Evolutionary conservation across 2,329 filamentous ascomycete species (phyloP), one percentile per base, ranked within the genome.

Genomic region (Alternaria sp.): DNA sequence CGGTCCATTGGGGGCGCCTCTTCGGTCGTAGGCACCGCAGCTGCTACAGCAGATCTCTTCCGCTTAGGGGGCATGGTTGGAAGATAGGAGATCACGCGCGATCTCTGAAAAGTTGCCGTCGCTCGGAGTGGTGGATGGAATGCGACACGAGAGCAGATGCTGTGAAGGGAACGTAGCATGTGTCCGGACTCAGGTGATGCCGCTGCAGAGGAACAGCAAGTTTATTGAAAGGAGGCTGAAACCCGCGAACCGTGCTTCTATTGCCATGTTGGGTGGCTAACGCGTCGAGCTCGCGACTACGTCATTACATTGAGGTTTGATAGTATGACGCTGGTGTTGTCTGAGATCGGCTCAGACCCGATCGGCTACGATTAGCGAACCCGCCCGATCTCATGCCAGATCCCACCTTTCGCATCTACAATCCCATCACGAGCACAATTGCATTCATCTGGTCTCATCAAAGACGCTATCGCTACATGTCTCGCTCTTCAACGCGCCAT

Each of bases 141-240:
- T 68, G 70, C 67, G 61, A 69, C 47, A 61, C 64, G 63, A 67
- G 63, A 67, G 58, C 57, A 58, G 45, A 66, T 60, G 33, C 21
- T 55, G 49, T 60, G 67, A 66, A 73, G 65, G 66, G 71, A 71
- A 63, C 67, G 74, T 61, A 72, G 60, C 75, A 79, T 78, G 75
- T 71, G 64, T 63, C 64, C 60, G 61, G 44, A 37, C 28, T 55
- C 54, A 58, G 25, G 61, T 59, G 53, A 58, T 54, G 55, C 63
- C 37, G 50, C 58, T n/a, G 55, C 33, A 51, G 14, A 33, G 44
- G 41, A 62, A 51, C 54, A 55, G 45, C 49, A 20, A 51, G 47
- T 28, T 47, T 21, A 44, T 44, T 49, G 37, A 55, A 30, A 50
- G 21, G 41, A 47, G 25, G 60, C 44, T 58, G 58, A 47, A 61